Conservation (phyloP, 371 early-diverging fungal genomes). For the Batkoa obscura region DNA sequence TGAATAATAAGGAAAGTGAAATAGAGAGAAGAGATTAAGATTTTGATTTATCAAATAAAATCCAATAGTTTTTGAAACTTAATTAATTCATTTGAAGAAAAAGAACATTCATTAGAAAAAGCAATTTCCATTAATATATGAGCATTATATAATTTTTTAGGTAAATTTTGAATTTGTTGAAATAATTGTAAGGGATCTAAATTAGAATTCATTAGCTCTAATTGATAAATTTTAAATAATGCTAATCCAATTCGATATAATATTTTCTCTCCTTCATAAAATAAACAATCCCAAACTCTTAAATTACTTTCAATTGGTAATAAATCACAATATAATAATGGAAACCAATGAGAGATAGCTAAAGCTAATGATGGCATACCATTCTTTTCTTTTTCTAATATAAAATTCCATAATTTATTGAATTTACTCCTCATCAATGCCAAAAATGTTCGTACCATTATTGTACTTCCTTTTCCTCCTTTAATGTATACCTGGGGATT, state of each 20-base stretch:
- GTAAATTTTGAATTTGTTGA: constrained; percentile 23
- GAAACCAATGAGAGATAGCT: constrained; percentile 66
- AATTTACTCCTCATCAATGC: constrained; percentile 30
- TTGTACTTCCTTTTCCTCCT: constrained; percentile 50
- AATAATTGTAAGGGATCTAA: constrained; percentile 45
- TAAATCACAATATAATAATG: constrained; percentile 57
- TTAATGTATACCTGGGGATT: constrained; percentile 61
- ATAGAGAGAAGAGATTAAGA: too few species aligned
- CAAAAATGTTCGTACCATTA: constrained; percentile 57
- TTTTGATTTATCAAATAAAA: too few species aligned
- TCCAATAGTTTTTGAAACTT: too few species aligned
- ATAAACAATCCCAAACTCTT: constrained; percentile 69
- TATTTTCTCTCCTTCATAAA: constrained; percentile 64
- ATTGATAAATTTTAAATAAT: constrained; percentile 27
- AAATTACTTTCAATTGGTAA: constrained; percentile 57
- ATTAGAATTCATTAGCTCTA: constrained; percentile 40
- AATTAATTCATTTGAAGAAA: too few species aligned
- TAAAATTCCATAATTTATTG: constrained; percentile 32
- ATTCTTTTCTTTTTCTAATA: constrained; percentile 21
- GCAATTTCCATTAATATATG: background rate
- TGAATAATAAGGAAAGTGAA: too few species aligned
- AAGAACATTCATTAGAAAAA: background rate
- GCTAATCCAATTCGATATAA: constrained; percentile 60
- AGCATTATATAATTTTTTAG: background rate
- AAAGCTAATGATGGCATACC: constrained; percentile 47